These are phyloP conservation scores for Solanum hybrid DNA, from an alignment of 305 asterid species.

Conservation along the genomic window DNA sequence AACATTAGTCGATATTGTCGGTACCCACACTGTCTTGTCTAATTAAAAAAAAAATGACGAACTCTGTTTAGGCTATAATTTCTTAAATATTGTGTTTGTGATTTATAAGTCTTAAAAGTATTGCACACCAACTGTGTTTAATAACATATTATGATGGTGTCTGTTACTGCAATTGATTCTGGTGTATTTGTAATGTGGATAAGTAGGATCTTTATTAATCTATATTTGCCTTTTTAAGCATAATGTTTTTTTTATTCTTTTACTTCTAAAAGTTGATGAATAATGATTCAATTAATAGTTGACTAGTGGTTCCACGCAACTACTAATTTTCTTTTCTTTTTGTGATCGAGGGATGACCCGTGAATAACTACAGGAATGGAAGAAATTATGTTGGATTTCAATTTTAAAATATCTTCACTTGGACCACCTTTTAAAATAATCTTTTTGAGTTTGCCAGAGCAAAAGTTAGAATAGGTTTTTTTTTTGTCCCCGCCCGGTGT, in stretches of 20 bases:
- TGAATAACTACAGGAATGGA: neutral
- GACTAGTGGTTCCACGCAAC: neutral
- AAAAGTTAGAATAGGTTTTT: neutral
- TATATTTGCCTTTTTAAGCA: neutral
- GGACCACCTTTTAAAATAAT: neutral
- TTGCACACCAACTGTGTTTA: neutral
- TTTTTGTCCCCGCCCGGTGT: no score
- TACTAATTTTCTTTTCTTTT: neutral
- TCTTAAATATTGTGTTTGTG: neutral
- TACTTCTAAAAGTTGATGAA: neutral
- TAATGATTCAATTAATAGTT: neutral
- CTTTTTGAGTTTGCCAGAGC: neutral
- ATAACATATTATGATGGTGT: neutral
- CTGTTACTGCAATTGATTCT: neutral
- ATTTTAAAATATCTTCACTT: neutral
- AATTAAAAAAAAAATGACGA: neutral
- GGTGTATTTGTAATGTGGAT: neutral
- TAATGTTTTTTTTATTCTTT: neutral
- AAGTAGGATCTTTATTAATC: neutral
- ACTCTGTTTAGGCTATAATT: neutral
- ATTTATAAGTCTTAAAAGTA: neutral
- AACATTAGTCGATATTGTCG: neutral
- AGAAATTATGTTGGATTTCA: neutral
- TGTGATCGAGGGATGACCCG: neutral
- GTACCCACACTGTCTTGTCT: neutral